Evolutionary conservation across 192 early-diverging fungal species (phyloP).

Genomic region (Tieghemiomyces parasiticus): DNA sequence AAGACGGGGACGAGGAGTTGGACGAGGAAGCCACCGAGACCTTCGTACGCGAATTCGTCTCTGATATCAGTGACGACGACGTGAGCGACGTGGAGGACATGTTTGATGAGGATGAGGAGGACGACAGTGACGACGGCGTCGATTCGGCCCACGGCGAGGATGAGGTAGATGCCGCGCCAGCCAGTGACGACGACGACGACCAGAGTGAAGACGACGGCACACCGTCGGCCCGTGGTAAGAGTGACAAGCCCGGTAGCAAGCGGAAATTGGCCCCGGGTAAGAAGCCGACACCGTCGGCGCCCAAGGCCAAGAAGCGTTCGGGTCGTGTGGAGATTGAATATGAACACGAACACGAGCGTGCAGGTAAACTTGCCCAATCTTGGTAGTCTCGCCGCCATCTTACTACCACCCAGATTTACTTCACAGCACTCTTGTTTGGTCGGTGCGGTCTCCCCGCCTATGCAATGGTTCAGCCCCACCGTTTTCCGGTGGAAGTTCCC

Average conservation of each 20-base stretch:
- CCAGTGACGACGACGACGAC: conserved; percentile 25
- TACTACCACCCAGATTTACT: no score
- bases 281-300: conserved; percentile 6
- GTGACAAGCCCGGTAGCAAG: conserved; percentile 16
- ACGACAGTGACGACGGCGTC: conserved; percentile 29
- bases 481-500: no score
- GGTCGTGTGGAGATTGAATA: conserved; percentile 41
- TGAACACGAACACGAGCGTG: conserved; percentile 21
- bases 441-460: no score
- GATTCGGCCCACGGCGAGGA: no score
- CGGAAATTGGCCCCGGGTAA: conserved; percentile 3
- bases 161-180: conserved; percentile 14
- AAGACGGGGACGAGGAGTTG: conserved; percentile 34
- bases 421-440: no score
- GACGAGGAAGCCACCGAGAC: conserved; percentile 30
- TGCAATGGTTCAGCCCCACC: no score
- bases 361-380: no score
- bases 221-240: conserved; percentile 17
- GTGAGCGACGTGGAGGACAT: no score
- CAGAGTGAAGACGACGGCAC: conserved; percentile 19
- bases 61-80: conserved; percentile 21
- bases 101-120: conserved; percentile 32
- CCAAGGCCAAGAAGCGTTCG: conserved; percentile 22
- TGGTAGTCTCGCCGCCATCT: no score
- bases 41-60: conserved; percentile 2